phyloP scores from a whole-genome alignment of 768 basidiomycete species.

The Suillus spraguei region DNA sequence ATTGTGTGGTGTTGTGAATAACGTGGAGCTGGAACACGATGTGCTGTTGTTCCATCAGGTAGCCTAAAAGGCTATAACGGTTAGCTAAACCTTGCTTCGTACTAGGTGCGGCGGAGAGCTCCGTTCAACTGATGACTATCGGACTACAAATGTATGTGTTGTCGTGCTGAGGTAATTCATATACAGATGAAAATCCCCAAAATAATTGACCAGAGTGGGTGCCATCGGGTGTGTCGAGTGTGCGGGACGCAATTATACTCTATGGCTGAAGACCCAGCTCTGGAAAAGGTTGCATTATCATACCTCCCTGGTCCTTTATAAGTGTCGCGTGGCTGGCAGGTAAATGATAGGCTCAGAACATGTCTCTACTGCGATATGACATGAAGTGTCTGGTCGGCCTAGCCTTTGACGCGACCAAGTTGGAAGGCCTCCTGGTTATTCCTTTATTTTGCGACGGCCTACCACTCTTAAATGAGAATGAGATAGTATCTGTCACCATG shows the following conservation, averaged over 20 bases:
- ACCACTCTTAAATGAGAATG: no score
- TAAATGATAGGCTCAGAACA: background rate
- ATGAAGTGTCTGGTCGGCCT: background rate
- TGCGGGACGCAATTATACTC: no score
- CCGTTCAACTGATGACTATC: background rate
- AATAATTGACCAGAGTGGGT: background rate
- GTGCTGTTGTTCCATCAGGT: background rate
- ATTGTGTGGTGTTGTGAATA: constrained; percentile 15
- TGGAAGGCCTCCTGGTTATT: background rate
- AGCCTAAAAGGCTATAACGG: background rate
- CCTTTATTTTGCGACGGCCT: background rate
- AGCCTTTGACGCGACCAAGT: background rate
- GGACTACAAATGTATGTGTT: background rate
- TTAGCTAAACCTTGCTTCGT: background rate
- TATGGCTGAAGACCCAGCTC: background rate
- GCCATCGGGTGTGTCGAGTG: background rate
- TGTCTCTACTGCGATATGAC: background rate
- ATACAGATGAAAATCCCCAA: background rate
- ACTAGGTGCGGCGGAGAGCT: background rate
- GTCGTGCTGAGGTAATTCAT: background rate
- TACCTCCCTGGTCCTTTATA: background rate
- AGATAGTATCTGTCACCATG: no score
- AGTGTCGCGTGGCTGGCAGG: background rate
- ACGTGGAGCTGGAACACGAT: constrained; percentile 22
- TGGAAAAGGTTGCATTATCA: background rate